Evolutionary conservation across 192 early-diverging fungal species (phyloP).

Genomic region (Linderina pennispora): DNA sequence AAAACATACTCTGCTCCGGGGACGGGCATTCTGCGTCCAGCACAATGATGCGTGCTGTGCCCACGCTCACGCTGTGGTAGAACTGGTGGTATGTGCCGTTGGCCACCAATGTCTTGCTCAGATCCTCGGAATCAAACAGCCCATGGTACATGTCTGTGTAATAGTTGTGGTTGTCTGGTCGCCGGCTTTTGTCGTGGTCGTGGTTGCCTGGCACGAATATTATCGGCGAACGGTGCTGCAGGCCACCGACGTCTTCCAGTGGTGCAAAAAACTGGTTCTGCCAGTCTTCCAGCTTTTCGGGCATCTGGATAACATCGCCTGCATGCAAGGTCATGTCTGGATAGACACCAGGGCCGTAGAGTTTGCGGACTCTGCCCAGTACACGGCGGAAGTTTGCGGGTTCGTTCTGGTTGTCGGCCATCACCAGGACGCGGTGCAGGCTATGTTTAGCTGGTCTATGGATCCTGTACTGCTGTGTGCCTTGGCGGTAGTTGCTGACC

Average conservation of each 20-base stretch:
- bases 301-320: slow-evolving; percentile 63
- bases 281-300: slow-evolving; percentile 55
- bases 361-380: slow-evolving; percentile 1
- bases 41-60: slow-evolving; percentile 58
- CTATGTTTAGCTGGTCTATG: slow-evolving; percentile 1
- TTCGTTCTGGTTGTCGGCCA: slow-evolving; percentile 37
- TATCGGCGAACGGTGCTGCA: slow-evolving; percentile 53
- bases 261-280: slow-evolving; percentile 63
- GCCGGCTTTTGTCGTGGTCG: slow-evolving; percentile 53
- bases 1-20: slow-evolving; percentile 52
- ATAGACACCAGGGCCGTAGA: slow-evolving; percentile 3
- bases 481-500: slow-evolving; percentile 11
- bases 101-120: slow-evolving; percentile 2
- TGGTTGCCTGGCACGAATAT: slow-evolving; percentile 74
- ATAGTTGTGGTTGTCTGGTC: slow-evolving; percentile 45
- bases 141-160: slow-evolving; percentile 45
- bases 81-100: slow-evolving; percentile 36
- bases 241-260: slow-evolving; percentile 46
- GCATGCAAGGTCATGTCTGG: slow-evolving; percentile 58
- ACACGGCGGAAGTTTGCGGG: slow-evolving; percentile 19
- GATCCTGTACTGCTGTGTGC: slow-evolving; percentile 15
- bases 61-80: slow-evolving; percentile 41
- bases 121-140: slow-evolving; percentile 8
- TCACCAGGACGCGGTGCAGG: slow-evolving; percentile 17
- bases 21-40: slow-evolving; percentile 64